Evolutionary conservation across 768 basidiomycete genomes (phyloP), one percentile per base, ranked within the genome.

Genomic region (Tylopilus felleus): DNA sequence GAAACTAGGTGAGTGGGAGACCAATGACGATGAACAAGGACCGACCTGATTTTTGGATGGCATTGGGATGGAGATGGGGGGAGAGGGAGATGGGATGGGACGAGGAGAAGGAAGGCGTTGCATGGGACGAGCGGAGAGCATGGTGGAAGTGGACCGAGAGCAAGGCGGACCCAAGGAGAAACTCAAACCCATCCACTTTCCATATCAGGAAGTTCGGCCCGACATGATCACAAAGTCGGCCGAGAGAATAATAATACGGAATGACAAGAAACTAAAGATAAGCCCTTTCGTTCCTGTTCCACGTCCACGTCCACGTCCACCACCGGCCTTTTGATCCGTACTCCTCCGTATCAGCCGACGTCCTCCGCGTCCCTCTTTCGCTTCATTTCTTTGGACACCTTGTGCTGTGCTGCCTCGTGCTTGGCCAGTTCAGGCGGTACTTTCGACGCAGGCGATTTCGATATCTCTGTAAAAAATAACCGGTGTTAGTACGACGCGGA

Each of bases 341-440:
- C 38, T 6, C 8, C 9, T 9, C 38, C 38, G 21, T 9, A 12
- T 62, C 42, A 84, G 1, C 77, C 84, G 60, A 82, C 72, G 70
- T 93, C 91, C 25, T 93, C 91, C 45, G 78, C 88, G 25, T 93
- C 91, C 39, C 91, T 80, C 75, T 92, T 93, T 62, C 92, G 80
- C 77, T 95, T 97, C 94, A 96, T 97, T 72, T 96, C 94, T 65
- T 86, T 78, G 51, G 93, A 88, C 40, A 97, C 86, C 67, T 86
- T 86, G 68, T 93, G 90, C 71, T 93, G 91, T 6, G 95, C 93
- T 1, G 93, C 75, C 65, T 94, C 93, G 69, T 98, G 96, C 63
- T 88, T 86, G 13, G 90, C 93, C 52, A 98, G 76, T 66, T 98
- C 95, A 7, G 79, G 70, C 8, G 95, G 81, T 51, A 97, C 88